Percentiles rank a stretch among this genome's conserved stretches.
Evolutionary conservation across 805 yeast species (phyloP).

Genomic region (Hanseniaspora jakobsenii): DNA sequence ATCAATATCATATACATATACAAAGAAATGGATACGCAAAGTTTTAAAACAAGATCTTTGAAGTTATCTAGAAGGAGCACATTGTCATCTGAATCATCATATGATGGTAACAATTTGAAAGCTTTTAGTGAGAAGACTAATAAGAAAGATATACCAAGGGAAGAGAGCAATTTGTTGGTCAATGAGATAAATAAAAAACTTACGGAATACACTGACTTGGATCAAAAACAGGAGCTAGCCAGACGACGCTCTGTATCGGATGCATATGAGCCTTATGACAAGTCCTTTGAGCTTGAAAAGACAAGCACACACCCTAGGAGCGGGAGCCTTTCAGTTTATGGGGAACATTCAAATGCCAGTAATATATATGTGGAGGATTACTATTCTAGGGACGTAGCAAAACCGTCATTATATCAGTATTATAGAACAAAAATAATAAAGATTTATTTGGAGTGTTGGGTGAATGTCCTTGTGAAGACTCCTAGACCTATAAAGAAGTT

Average conservation of each 20-base stretch:
- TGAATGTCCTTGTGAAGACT: constrained; percentile 6
- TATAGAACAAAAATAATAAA: constrained; percentile 11
- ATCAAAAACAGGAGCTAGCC: constrained; percentile 1
- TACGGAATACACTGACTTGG: constrained; percentile 4
- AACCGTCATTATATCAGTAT: constrained; percentile 6
- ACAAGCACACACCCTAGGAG: too few species aligned
- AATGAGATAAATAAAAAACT: constrained; percentile 3
- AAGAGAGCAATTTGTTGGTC: neutral
- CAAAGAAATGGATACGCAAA: too few species aligned
- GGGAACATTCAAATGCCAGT: neutral
- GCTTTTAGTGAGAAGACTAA: neutral
- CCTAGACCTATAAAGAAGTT: constrained; percentile 5
- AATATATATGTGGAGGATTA: constrained; percentile 3
- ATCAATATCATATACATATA: too few species aligned
- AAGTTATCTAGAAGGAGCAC: too few species aligned
- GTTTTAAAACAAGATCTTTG: too few species aligned
- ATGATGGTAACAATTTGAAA: too few species aligned
- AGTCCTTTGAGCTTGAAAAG: neutral
- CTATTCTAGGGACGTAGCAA: neutral
- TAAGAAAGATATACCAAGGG: neutral
- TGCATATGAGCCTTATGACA: neutral
- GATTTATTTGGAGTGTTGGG: constrained; percentile 5
- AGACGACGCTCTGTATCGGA: neutral
- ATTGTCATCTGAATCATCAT: too few species aligned
- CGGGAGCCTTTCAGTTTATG: too few species aligned